Evolutionary conservation across 495 filamentous ascomycete species (phyloP).

Genomic region (Hamigera avellanea): DNA sequence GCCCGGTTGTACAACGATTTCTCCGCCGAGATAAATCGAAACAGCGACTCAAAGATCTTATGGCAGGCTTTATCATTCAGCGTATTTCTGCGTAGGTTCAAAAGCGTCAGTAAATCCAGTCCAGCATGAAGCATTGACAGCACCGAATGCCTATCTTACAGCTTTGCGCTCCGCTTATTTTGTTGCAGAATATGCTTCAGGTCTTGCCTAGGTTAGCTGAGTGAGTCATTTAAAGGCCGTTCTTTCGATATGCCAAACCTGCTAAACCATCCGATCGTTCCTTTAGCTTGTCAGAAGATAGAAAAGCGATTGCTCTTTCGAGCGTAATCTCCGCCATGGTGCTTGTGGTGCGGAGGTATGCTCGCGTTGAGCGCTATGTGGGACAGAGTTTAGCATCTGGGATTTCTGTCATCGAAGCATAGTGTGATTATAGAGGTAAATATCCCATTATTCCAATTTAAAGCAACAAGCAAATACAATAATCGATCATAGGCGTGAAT

Average conservation of each 20-base stretch:
- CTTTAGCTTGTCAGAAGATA: constrained; percentile 42
- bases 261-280: constrained; percentile 40
- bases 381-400: too few species aligned
- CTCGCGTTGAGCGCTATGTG: neutral
- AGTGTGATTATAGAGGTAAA: too few species aligned
- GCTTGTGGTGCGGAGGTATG: neutral
- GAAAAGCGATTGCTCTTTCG: constrained; percentile 23
- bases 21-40: constrained; percentile 54
- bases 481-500: too few species aligned
- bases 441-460: too few species aligned
- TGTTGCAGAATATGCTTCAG: constrained; percentile 52
- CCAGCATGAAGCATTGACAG: neutral
- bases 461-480: too few species aligned
- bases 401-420: too few species aligned
- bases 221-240: constrained; percentile 1
- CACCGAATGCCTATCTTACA: constrained; percentile 29
- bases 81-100: constrained; percentile 22
- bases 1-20: constrained; percentile 50
- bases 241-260: constrained; percentile 24
- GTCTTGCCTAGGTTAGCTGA: constrained; percentile 25
- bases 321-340: constrained; percentile 28
- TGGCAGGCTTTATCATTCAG: constrained; percentile 71
- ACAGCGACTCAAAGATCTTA: constrained; percentile 70
- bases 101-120: constrained; percentile 8
- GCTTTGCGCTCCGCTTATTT: constrained; percentile 41